Conservation (phyloP, 2,329 filamentous ascomycete species). For the Xylaria arbuscula region DNA sequence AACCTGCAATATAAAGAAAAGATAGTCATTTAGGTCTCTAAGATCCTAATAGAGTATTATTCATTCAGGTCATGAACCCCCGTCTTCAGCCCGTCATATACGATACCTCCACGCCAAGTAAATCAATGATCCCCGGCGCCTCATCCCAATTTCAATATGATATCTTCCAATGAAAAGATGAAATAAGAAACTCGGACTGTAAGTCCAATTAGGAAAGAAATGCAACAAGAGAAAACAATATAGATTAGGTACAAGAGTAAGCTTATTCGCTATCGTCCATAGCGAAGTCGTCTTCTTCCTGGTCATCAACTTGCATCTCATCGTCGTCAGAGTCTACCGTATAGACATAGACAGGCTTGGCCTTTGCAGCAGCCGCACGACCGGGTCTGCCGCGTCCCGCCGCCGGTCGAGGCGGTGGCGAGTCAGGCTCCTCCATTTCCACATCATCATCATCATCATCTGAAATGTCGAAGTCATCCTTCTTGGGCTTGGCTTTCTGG, state of each 20-base stretch:
- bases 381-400: slow-evolving; percentile 4
- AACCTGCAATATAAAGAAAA: not conserved
- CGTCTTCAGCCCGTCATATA: not conserved
- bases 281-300: slow-evolving; percentile 8
- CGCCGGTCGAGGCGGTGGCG: not conserved
- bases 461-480: slow-evolving; percentile 3
- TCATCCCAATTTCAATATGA: not conserved
- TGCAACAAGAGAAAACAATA: not conserved
- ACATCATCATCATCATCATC: slow-evolving; percentile 2
- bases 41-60: not conserved
- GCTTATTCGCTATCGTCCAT: slow-evolving; percentile 12
- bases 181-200: not conserved
- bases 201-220: not conserved
- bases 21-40: not conserved
- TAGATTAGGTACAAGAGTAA: not conserved
- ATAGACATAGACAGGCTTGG: slow-evolving; percentile 7
- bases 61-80: not conserved
- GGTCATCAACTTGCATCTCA: slow-evolving; percentile 6
- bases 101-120: not conserved
- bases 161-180: slow-evolving; percentile 3
- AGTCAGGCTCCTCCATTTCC: slow-evolving; percentile 9
- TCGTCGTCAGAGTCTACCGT: slow-evolving; percentile 6
- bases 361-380: slow-evolving; percentile 12
- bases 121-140: not conserved
- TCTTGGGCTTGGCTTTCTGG: slow-evolving; percentile 8